Conservation (phyloP, 768 basidiomycete species). For the Agrocybe pediades region DNA sequence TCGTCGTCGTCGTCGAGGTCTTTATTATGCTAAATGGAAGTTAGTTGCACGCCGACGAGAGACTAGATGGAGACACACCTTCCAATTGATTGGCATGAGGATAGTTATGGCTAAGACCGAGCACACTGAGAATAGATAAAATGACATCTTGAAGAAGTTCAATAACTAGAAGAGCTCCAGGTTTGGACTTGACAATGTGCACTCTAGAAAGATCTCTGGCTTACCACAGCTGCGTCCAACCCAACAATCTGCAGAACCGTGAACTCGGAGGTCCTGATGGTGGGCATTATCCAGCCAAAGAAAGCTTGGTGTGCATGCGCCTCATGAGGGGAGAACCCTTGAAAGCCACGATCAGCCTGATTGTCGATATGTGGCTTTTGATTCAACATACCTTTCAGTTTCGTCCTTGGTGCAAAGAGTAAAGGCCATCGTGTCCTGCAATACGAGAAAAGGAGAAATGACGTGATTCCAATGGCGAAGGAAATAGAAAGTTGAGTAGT, state of each 20-base stretch:
- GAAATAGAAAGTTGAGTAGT: slow-evolving; percentile 86
- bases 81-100: slow-evolving; percentile 96
- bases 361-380: background rate
- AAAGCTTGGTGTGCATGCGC: slow-evolving; percentile 85
- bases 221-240: slow-evolving; percentile 92
- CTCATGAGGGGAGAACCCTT: slow-evolving; percentile 93
- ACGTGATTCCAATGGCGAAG: slow-evolving; percentile 69
- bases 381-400: slow-evolving; percentile 75
- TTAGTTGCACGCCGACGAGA: slow-evolving; percentile 10
- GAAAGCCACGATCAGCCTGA: slow-evolving; percentile 5
- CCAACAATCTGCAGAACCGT: slow-evolving; percentile 96
- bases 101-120: slow-evolving; percentile 79
- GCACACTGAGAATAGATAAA: slow-evolving; percentile 87
- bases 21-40: slow-evolving; percentile 62
- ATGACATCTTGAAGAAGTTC: slow-evolving; percentile 94
- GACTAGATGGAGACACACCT: slow-evolving; percentile 48
- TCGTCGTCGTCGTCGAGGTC: slow-evolving; percentile 62
- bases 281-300: slow-evolving; percentile 97
- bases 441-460: slow-evolving; percentile 89
- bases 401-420: slow-evolving; percentile 90
- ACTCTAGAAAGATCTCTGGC: slow-evolving; percentile 31
- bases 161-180: slow-evolving; percentile 58
- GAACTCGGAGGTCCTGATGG: slow-evolving; percentile 87
- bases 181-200: background rate
- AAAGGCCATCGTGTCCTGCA: slow-evolving; percentile 87